These are phyloP conservation scores for Pestalotiopsis fici DNA, from an alignment of 2,329 filamentous ascomycete species.

Conservation along the genomic window DNA sequence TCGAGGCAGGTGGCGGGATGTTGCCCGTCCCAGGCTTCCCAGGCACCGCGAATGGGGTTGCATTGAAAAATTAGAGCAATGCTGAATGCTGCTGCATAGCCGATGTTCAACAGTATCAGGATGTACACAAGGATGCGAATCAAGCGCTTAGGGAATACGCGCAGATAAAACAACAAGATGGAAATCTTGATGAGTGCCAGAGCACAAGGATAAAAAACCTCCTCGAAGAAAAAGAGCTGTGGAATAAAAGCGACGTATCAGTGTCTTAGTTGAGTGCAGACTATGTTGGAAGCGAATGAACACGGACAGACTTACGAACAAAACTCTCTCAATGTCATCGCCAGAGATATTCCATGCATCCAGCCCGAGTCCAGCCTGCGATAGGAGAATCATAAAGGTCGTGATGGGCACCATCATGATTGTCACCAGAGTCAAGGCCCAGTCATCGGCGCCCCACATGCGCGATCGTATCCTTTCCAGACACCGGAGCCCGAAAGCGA, in stretches of 20 bases:
- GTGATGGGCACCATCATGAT: background rate
- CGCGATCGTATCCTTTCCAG: background rate
- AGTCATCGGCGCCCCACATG: background rate
- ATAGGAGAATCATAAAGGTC: background rate
- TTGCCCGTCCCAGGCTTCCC: slow-evolving; percentile 20
- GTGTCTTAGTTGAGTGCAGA: background rate
- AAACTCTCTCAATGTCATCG: background rate
- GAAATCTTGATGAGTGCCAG: slow-evolving; percentile 21
- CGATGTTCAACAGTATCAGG: slow-evolving; percentile 17
- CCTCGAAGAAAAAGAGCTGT: slow-evolving; percentile 5
- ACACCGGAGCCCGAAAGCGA: background rate
- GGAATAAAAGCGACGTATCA: background rate
- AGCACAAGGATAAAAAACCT: background rate
- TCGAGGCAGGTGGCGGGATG: slow-evolving; percentile 15
- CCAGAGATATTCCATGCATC: background rate
- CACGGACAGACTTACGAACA: background rate
- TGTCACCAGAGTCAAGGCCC: background rate
- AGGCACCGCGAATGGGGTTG: slow-evolving; percentile 16
- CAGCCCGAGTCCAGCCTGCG: background rate
- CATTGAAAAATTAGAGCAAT: slow-evolving; percentile 19
- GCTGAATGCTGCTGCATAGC: slow-evolving; percentile 15
- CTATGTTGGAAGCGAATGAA: background rate
- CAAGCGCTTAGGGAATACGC: slow-evolving; percentile 17
- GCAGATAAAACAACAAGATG: slow-evolving; percentile 26
- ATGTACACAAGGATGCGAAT: slow-evolving; percentile 15